phyloP scores from a whole-genome alignment of 352 stramenopile genomes.

The Phytophthora europaea region DNA sequence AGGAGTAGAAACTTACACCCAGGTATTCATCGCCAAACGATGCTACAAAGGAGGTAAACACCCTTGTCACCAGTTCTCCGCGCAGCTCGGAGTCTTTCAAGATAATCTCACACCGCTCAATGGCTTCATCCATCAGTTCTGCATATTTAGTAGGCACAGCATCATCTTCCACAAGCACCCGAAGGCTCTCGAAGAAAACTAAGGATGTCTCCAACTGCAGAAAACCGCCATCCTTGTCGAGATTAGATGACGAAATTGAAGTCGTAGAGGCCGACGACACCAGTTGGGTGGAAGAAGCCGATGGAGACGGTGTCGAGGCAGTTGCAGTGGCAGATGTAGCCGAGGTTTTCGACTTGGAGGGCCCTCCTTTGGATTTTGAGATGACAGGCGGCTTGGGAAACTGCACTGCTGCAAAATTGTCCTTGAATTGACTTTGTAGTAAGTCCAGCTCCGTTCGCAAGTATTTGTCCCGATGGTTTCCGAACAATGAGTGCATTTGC shows the following conservation, averaged over 20 bases:
- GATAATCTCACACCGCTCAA: constrained; percentile 69
- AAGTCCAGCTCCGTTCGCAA: constrained; percentile 74
- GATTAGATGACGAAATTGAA: constrained; percentile 55
- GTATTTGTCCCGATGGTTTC: constrained; percentile 76
- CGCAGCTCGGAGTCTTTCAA: constrained; percentile 75
- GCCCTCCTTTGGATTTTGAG: constrained; percentile 33
- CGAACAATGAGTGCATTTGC: constrained; percentile 86
- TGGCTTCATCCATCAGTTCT: constrained; percentile 49
- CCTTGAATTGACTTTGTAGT: constrained; percentile 57
- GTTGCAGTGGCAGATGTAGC: constrained; percentile 10
- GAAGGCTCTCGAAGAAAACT: constrained; percentile 66
- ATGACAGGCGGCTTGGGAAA: constrained; percentile 62
- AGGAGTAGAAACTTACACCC: constrained; percentile 39
- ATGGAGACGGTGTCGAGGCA: constrained; percentile 25
- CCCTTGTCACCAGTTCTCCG: constrained; percentile 72
- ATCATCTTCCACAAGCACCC: constrained; percentile 59
- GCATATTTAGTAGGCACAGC: constrained; percentile 46
- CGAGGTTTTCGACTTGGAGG: constrained; percentile 32
- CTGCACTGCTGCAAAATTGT: constrained; percentile 49
- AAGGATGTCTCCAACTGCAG: constrained; percentile 44
- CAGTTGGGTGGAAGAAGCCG: constrained; percentile 38
- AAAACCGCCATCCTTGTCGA: constrained; percentile 52
- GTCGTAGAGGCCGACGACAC: constrained; percentile 27
- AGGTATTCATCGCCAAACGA: constrained; percentile 78
- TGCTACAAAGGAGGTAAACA: constrained; percentile 68